Percentiles rank a stretch among this genome's conserved stretches.
Conservation (phyloP, 805 yeast species). For the Ogataea degrootiae region DNA sequence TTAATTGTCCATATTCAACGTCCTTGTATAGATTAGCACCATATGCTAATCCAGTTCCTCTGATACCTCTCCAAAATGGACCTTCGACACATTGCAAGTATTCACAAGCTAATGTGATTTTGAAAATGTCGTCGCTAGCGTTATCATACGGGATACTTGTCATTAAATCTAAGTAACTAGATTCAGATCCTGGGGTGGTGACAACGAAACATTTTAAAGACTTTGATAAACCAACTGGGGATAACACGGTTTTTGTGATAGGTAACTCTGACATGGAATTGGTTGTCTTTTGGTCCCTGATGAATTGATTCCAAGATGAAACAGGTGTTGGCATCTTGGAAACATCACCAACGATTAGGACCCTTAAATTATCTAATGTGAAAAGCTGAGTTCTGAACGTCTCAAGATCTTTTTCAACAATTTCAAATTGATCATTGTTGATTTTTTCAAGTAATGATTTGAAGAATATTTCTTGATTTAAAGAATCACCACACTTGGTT, state of each 20-base stretch:
- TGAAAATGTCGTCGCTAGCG: conserved; percentile 56
- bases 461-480: conserved; percentile 58
- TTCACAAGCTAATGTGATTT: conserved; percentile 67
- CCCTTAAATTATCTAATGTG: conserved; percentile 53
- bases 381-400: conserved; percentile 48
- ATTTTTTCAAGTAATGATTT: conserved; percentile 44
- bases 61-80: conserved; percentile 92
- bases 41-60: conserved; percentile 93
- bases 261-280: conserved; percentile 36
- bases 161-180: conserved; percentile 60
- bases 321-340: conserved; percentile 49
- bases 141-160: conserved; percentile 57
- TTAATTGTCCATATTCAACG: conserved; percentile 62
- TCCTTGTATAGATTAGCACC: conserved; percentile 65
- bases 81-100: conserved; percentile 88
- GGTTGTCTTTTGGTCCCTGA: conserved; percentile 4
- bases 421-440: conserved; percentile 47
- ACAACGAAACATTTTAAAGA: conserved; percentile 54
- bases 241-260: conserved; percentile 46
- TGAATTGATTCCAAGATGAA: conserved; percentile 48
- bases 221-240: conserved; percentile 52
- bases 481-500: conserved; percentile 58
- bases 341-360: conserved; percentile 69
- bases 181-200: conserved; percentile 79
- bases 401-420: conserved; percentile 47